Percentiles rank a stretch among this genome's conserved stretches.
Evolutionary conservation across 306 rosid species (phyloP).

Genomic region (Datisca glomerata): DNA sequence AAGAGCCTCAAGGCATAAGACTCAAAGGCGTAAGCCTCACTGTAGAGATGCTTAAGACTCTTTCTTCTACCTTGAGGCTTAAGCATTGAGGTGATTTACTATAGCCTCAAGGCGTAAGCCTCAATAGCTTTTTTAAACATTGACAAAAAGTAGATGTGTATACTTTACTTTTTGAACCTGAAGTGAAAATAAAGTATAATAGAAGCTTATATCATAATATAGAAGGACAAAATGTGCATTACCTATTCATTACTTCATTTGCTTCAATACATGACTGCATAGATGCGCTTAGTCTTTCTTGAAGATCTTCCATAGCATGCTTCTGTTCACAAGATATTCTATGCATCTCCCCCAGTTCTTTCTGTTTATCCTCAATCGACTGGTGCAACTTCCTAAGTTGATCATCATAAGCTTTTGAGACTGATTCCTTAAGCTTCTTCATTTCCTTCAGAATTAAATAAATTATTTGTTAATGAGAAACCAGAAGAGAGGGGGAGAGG

Average conservation of each 20-base stretch:
- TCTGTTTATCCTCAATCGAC: slow-evolving; percentile 50
- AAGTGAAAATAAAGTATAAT: too few relatives aligned
- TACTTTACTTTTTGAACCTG: too few relatives aligned
- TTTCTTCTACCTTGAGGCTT: too few relatives aligned
- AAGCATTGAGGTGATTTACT: too few relatives aligned
- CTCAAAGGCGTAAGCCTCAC: too few relatives aligned
- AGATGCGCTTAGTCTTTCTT: slow-evolving; percentile 71
- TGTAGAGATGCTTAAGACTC: too few relatives aligned
- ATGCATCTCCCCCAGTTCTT: slow-evolving; percentile 50
- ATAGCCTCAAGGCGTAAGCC: too few relatives aligned
- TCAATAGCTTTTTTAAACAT: too few relatives aligned
- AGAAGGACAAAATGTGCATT: slow-evolving; percentile 11
- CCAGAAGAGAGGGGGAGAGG: background rate
- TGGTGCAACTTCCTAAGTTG: slow-evolving; percentile 51
- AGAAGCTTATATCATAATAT: too few relatives aligned
- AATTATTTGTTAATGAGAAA: background rate
- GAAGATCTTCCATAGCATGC: slow-evolving; percentile 65
- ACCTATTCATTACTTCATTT: slow-evolving; percentile 71
- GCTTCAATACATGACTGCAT: slow-evolving; percentile 81
- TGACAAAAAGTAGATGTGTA: too few relatives aligned
- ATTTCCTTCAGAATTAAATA: slow-evolving; percentile 57
- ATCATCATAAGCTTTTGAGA: slow-evolving; percentile 45
- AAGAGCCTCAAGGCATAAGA: too few relatives aligned
- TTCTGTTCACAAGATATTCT: slow-evolving; percentile 60
- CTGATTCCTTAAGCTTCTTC: slow-evolving; percentile 53